These are phyloP conservation scores for Pseudogymnoascus sp. DNA, from an alignment of 2,329 filamentous ascomycete genomes.

Conservation along the genomic window DNA sequence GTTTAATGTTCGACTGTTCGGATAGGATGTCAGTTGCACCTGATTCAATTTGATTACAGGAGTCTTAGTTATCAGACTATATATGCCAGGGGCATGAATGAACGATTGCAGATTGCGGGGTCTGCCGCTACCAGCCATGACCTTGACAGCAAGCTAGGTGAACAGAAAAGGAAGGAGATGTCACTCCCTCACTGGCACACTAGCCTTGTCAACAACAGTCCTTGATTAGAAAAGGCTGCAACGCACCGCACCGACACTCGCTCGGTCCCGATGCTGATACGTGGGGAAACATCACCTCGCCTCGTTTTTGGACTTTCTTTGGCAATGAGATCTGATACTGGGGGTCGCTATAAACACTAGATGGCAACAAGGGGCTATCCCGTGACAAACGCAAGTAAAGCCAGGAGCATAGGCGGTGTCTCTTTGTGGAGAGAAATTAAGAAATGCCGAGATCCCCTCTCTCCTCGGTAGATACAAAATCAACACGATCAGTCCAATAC, in stretches of 20 bases:
- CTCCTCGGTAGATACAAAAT: neutral
- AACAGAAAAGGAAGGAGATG: neutral
- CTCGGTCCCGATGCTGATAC: neutral
- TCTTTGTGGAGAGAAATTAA: neutral
- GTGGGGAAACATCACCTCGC: neutral
- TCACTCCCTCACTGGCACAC: neutral
- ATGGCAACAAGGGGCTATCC: neutral
- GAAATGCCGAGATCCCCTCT: slow-evolving; percentile 2
- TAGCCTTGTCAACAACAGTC: neutral
- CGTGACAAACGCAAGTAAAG: neutral
- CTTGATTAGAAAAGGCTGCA: neutral
- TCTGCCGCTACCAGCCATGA: neutral
- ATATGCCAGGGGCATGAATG: neutral
- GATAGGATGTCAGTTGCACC: neutral
- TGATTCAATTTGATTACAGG: neutral
- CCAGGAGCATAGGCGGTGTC: neutral
- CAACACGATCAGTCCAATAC: neutral
- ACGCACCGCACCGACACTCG: neutral
- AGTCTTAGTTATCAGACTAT: neutral
- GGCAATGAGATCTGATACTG: neutral
- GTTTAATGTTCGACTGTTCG: neutral
- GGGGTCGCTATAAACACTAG: neutral
- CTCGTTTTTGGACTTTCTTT: neutral
- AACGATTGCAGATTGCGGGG: neutral
- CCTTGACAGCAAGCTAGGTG: neutral